Evolutionary conservation across 169 alveolate species (phyloP).

Genomic region (Theileria parva): DNA sequence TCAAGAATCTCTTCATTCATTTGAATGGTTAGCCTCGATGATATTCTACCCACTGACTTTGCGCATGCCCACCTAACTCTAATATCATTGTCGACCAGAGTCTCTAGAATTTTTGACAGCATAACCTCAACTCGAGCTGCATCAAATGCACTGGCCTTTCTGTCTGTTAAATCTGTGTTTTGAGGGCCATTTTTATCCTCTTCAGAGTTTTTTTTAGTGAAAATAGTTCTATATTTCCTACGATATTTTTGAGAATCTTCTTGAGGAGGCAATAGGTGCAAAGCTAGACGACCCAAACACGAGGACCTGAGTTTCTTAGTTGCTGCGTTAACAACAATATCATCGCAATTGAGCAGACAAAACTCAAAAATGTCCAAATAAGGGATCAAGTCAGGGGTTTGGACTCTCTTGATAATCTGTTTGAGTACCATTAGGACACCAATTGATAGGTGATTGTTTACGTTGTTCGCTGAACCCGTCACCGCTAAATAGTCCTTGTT

Average conservation of each 20-base stretch:
- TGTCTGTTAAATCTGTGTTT: not conserved
- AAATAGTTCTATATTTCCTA: conserved; percentile 13
- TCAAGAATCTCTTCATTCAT: conserved; percentile 38
- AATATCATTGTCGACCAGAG: conserved; percentile 44
- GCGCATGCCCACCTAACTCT: conserved; percentile 68
- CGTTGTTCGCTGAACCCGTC: not conserved
- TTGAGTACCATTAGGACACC: conserved; percentile 48
- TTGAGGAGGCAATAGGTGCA: conserved; percentile 40
- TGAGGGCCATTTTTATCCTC: not conserved
- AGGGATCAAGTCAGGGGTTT: not conserved
- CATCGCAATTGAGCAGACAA: conserved; percentile 9
- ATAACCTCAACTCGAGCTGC: conserved; percentile 26
- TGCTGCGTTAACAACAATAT: conserved; percentile 14
- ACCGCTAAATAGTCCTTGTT: not conserved
- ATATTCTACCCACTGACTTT: conserved; percentile 52
- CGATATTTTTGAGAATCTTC: conserved; percentile 23
- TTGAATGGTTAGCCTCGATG: conserved; percentile 31
- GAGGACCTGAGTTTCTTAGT: conserved; percentile 42
- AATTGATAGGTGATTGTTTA: conserved; percentile 37
- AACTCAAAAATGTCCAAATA: conserved; percentile 10
- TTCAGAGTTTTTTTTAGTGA: not conserved
- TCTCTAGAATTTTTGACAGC: conserved; percentile 18
- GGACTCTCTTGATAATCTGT: conserved; percentile 55
- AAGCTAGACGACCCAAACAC: conserved; percentile 54
- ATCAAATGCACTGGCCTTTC: conserved; percentile 1